Evolutionary conservation across 176 grass and related monocot genomes (phyloP).

Genomic region (Phragmites australis): DNA sequence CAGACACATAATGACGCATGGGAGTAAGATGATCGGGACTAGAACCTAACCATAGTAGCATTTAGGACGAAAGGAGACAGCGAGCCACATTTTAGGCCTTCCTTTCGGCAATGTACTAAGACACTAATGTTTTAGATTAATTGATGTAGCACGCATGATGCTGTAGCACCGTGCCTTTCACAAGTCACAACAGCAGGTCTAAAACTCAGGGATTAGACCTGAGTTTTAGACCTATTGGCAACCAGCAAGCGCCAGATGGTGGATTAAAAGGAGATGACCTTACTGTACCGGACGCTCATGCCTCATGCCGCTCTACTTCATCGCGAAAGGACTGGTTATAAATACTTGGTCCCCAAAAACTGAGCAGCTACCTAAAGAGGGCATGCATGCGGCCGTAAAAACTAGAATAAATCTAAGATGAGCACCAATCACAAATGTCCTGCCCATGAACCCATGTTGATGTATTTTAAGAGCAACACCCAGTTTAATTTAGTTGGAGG

Average conservation of each 20-base stretch:
- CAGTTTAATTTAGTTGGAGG: not conserved
- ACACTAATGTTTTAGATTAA: not conserved
- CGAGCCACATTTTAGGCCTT: not conserved
- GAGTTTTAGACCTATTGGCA: no score
- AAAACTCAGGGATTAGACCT: no score
- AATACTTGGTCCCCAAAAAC: not conserved
- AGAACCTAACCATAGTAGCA: not conserved
- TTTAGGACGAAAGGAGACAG: not conserved
- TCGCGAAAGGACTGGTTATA: constrained; percentile 6
- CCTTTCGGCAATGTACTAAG: not conserved
- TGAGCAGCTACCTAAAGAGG: not conserved
- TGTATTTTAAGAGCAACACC: not conserved
- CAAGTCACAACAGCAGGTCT: not conserved
- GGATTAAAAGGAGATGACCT: not conserved
- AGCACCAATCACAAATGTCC: not conserved
- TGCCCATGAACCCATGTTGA: not conserved
- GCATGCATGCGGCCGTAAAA: constrained; percentile 14
- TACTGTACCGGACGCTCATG: not conserved
- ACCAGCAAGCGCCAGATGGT: not conserved
- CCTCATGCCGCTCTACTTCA: constrained; percentile 15
- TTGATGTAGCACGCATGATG: not conserved
- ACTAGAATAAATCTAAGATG: not conserved
- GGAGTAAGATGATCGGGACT: not conserved
- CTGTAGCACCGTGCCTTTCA: not conserved
- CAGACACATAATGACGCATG: not conserved